Evolutionary conservation across 2,329 filamentous ascomycete species (phyloP).

Genomic region (Fusarium metavorans): DNA sequence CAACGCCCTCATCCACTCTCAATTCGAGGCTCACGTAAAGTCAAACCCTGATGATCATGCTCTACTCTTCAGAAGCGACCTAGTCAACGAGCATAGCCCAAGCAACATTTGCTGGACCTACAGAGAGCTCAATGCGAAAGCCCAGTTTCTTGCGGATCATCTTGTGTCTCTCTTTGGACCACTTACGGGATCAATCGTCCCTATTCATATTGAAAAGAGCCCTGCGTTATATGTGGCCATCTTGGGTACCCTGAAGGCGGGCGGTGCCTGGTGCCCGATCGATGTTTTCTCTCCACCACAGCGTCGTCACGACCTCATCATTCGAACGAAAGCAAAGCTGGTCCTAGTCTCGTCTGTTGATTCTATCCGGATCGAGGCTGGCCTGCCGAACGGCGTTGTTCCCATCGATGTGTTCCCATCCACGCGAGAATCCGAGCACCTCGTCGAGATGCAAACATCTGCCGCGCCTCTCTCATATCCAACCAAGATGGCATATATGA

Average conservation of each 20-base stretch:
- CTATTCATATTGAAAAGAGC: constrained; percentile 54
- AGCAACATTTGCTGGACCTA: constrained; percentile 7
- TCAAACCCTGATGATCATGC: not conserved
- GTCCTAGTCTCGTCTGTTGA: not conserved
- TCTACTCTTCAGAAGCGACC: constrained; percentile 1
- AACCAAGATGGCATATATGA: constrained; percentile 48
- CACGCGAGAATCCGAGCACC: not conserved
- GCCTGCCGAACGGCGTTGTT: not conserved
- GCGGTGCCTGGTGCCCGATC: constrained; percentile 55
- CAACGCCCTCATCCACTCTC: constrained; percentile 3
- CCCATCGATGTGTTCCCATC: constrained; percentile 6
- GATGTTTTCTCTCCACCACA: constrained; percentile 53
- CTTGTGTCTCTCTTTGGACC: not conserved
- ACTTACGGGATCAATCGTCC: constrained; percentile 40
- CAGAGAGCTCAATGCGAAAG: not conserved
- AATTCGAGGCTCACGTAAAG: constrained; percentile 4
- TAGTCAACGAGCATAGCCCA: not conserved
- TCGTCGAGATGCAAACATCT: not conserved
- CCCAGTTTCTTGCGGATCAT: not conserved
- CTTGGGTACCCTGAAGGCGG: constrained; percentile 56
- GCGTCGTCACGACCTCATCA: constrained; percentile 53
- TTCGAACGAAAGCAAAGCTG: constrained; percentile 46
- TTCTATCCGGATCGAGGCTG: not conserved
- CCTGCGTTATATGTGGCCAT: constrained; percentile 55
- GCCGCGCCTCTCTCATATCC: not conserved